Evolutionary conservation across 371 early-diverging fungal species (phyloP), one percentile per base, ranked within the genome.

Genomic region (Rhizomucor pusillus): DNA sequence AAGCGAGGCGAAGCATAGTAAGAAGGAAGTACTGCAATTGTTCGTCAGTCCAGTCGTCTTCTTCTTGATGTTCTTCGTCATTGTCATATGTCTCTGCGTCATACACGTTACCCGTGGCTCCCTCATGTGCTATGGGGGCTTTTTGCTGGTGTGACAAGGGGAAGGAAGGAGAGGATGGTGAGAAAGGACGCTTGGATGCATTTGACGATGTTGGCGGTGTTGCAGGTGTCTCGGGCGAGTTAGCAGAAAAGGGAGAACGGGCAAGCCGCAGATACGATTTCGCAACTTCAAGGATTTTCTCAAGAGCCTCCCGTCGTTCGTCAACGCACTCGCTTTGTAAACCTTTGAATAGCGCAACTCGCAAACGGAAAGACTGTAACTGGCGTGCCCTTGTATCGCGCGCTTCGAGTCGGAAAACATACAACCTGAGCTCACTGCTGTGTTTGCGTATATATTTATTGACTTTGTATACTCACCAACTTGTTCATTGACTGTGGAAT

Each of bases 1-100:
- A 29, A 6, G 84, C 67, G 14, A 85, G 57, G 24, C 85, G 67
- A 16, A 85, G 56, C 34, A 85, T 76, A 12, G 84, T 81, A 46
- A 84, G 43, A 34, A 84, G 57, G 49, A 77, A 74, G 23, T 72
- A 70, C n/a, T 67, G 70, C 9, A 77, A 44, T 43, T 74, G 67
- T 52, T 66, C 67, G 29, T 60, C 63, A 3, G 54, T 52, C 7
- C 57, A 63, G 9, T 51, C 59, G 19, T 61, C 68, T 29, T 29
- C 29, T 7, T 29, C 29, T 29, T 29, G 29, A 29, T 29, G 29
- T 44, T 67, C 66, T 1, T 60, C 55, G 41, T 41, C 41, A 41
- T 41, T 41, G 34, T 67, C 60, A 48, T 29, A 40, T 44, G 46
- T 6, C 49, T 50, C 45, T 22, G 43, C 23, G 18, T 49, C 58